Base-by-base conservation (phyloP, 192 early-diverging fungal species). In the Backusella tarrabulga region DNA sequence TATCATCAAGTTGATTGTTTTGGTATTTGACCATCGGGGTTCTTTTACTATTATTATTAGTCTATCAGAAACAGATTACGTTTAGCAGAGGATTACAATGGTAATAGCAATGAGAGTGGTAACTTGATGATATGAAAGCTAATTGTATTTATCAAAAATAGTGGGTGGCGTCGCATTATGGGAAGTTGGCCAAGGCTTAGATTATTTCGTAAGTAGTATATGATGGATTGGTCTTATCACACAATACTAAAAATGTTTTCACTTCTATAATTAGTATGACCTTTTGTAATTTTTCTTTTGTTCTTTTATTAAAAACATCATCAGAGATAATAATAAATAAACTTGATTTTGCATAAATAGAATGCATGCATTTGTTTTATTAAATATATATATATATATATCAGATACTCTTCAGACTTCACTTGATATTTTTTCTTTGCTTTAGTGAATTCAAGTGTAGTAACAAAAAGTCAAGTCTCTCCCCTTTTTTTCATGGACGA, bases 151-250 rank as follows among this genome's bases (percentile, higher is more conserved):
- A 12, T 14, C 4, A 26, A 26, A 29, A 35, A 44, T 46, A 54
- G 79, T 82, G 56, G 83, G 83, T 41, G 83, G 83, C n/a, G 14
- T 85, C n/a, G 70, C 83, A 34, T 60, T 85, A 38, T 85, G 83
- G 80, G 83, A 85, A 76, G 75, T 85, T 19, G 83, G 83, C 12
- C 83, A 85, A 67, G 83, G 83, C 7, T 73, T 85, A 42, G 83
- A 85, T 80, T 79, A 79, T 68, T 85, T 85, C 72, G 83, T 85
- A 71, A 84, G 83, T 78, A 44, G 35, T 29, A 15, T 34, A 74
- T 74, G 9, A 44, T 29, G 6, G 11, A 40, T 23, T 26, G 14
- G 14, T 26, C 21, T 63, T 29, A 29, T 63, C 23, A 29, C 12
- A 63, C 6, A 50, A n/a, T 17, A 26, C 56, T 63, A 63, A 63